Evolutionary conservation across 2,329 filamentous ascomycete genomes (phyloP).

Genomic region (Colletotrichum karsti): DNA sequence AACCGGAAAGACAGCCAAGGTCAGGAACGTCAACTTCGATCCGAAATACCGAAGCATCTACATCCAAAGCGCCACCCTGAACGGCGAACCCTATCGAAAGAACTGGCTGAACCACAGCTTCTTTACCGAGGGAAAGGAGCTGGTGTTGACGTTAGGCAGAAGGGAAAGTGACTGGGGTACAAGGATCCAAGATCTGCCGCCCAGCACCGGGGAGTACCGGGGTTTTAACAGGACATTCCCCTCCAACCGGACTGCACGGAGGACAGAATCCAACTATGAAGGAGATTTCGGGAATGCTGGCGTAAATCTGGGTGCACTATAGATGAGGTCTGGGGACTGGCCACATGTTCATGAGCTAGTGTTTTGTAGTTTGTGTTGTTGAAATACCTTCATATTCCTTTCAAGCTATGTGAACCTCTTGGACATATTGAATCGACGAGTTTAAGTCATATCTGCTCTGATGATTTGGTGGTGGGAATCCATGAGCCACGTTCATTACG

Average conservation of each 20-base stretch:
- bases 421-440: no score
- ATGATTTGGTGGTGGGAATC: no score
- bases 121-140: conserved; percentile 69
- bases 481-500: no score
- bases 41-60: conserved; percentile 64
- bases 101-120: conserved; percentile 77
- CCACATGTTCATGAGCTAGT: no score
- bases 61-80: conserved; percentile 70
- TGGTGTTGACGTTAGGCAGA: conserved; percentile 69
- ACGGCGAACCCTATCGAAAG: conserved; percentile 67
- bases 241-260: conserved; percentile 4
- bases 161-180: conserved; percentile 74
- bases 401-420: no score
- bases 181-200: conserved; percentile 65
- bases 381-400: no score
- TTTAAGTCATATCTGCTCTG: no score
- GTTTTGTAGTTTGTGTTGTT: no score
- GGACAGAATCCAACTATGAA: neutral
- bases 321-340: neutral
- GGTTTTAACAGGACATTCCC: conserved; percentile 36
- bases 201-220: conserved; percentile 56
- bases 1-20: conserved; percentile 67
- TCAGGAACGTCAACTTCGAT: conserved; percentile 71
- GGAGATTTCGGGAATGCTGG: neutral
- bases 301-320: neutral